Evolutionary conservation across 2,329 filamentous ascomycete species (phyloP).

Genomic region (Aspergillus glaucus): DNA sequence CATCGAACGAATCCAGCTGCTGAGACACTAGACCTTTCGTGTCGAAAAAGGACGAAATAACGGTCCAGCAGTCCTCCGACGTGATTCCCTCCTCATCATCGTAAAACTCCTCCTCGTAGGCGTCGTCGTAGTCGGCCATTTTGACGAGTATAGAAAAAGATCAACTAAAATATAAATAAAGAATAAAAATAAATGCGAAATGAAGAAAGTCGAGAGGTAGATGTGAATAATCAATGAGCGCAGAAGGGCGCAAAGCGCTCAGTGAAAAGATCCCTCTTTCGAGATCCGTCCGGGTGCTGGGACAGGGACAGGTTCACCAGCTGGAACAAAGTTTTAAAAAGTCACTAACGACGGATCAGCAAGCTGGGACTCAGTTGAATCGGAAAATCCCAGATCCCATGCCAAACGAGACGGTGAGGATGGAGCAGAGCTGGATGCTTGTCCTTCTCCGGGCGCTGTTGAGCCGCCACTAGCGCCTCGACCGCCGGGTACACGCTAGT

Average conservation of each 20-base stretch:
- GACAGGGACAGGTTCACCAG: background rate
- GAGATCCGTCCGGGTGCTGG: background rate
- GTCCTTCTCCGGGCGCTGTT: conserved; percentile 16
- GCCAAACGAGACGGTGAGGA: conserved; percentile 17
- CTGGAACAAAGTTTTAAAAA: background rate
- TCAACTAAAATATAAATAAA: background rate
- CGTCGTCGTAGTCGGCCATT: conserved; percentile 55
- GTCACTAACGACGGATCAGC: conserved; percentile 6
- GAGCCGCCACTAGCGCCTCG: conserved; percentile 26
- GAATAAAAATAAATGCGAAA: background rate
- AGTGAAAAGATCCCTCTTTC: conserved; percentile 12
- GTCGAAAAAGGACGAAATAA: conserved; percentile 96
- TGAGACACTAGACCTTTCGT: conserved; percentile 93
- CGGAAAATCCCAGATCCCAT: conserved; percentile 18
- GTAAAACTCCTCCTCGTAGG: conserved; percentile 65
- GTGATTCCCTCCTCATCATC: conserved; percentile 72
- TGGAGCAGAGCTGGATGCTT: conserved; percentile 13
- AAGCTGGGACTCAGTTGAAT: conserved; percentile 22
- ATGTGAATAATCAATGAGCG: conserved; percentile 9
- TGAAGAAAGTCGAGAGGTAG: background rate
- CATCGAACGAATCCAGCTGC: conserved; percentile 96
- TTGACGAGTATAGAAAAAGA: conserved; percentile 15
- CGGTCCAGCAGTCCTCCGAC: conserved; percentile 96
- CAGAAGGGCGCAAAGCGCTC: conserved; percentile 23
- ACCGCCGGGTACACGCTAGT: conserved; percentile 17